A percentile compares a stretch with the other conserved stretches of the same genome.
Conservation (phyloP, 768 basidiomycete species). For the Gautieria morchelliformis region DNA sequence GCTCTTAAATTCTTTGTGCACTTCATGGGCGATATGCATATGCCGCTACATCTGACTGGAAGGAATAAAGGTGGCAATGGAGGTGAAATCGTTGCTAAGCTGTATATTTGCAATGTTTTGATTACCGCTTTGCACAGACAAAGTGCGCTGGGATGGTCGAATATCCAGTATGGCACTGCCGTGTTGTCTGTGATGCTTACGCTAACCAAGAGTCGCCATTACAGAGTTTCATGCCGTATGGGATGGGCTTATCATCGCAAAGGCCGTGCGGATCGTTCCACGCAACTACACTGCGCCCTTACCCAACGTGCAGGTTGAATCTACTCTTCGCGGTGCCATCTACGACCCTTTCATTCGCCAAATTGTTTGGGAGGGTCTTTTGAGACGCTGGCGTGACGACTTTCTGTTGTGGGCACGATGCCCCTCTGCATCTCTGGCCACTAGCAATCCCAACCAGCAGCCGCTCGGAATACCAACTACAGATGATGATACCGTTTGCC, state of each 20-base stretch:
- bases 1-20: constrained; percentile 91
- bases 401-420: constrained; percentile 60
- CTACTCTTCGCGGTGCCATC: constrained; percentile 61
- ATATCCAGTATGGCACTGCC: constrained; percentile 39
- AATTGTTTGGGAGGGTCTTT: constrained; percentile 77
- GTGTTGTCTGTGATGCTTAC: neutral
- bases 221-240: constrained; percentile 79
- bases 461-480: constrained; percentile 8
- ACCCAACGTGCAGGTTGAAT: constrained; percentile 57
- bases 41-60: constrained; percentile 87
- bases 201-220: neutral
- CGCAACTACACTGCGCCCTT: constrained; percentile 71
- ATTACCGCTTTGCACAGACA: constrained; percentile 24
- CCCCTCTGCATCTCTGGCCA: constrained; percentile 24
- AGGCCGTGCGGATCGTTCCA: constrained; percentile 64
- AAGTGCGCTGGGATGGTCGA: constrained; percentile 66
- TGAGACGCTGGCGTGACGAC: constrained; percentile 56
- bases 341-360: constrained; percentile 85
- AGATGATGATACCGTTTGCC: constrained; percentile 60
- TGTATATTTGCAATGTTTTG: constrained; percentile 1
- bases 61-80: constrained; percentile 84
- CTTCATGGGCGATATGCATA: constrained; percentile 88
- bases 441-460: neutral
- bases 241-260: constrained; percentile 77
- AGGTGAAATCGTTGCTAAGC: constrained; percentile 19